Evolutionary conservation across 23 red algal genomes (phyloP).

Genomic region (Cyanidioschyzon merolae): DNA sequence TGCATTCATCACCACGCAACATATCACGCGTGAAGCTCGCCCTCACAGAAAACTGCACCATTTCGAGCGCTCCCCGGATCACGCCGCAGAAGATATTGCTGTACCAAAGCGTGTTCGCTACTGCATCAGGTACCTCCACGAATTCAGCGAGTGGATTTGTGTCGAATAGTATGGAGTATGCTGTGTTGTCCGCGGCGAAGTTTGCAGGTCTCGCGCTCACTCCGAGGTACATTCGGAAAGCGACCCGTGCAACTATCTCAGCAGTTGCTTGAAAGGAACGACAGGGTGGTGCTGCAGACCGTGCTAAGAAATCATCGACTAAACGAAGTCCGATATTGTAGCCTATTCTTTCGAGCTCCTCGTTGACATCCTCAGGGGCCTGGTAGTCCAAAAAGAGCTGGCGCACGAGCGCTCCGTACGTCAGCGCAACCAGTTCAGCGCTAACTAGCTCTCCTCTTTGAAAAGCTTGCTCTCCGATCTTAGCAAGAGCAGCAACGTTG

Average conservation of each 20-base stretch:
- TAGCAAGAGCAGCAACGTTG: background rate
- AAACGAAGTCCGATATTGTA: slow-evolving; percentile 94
- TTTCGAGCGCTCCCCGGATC: slow-evolving; percentile 84
- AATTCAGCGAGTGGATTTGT: slow-evolving; percentile 97
- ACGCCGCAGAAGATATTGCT: slow-evolving; percentile 92
- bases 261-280: slow-evolving; percentile 49
- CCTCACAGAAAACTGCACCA: slow-evolving; percentile 23
- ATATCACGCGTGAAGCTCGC: background rate
- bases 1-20: slow-evolving; percentile 60
- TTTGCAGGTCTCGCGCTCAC: slow-evolving; percentile 43
- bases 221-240: slow-evolving; percentile 93
- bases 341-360: slow-evolving; percentile 64
- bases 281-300: slow-evolving; percentile 45
- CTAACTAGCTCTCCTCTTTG: slow-evolving; percentile 67
- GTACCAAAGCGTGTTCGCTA: slow-evolving; percentile 47
- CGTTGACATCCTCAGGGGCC: slow-evolving; percentile 68
- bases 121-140: slow-evolving; percentile 45
- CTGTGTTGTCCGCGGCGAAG: slow-evolving; percentile 44
- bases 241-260: slow-evolving; percentile 82
- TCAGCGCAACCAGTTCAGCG: slow-evolving; percentile 89
- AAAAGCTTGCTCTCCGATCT: slow-evolving; percentile 64
- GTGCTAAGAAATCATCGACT: slow-evolving; percentile 87
- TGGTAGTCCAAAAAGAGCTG: slow-evolving; percentile 86
- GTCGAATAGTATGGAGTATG: slow-evolving; percentile 62
- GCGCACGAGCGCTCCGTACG: slow-evolving; percentile 85